Evolutionary conservation across 306 rosid species (phyloP), one percentile per base, ranked within the genome.

Genomic region (Quercus glauca): DNA sequence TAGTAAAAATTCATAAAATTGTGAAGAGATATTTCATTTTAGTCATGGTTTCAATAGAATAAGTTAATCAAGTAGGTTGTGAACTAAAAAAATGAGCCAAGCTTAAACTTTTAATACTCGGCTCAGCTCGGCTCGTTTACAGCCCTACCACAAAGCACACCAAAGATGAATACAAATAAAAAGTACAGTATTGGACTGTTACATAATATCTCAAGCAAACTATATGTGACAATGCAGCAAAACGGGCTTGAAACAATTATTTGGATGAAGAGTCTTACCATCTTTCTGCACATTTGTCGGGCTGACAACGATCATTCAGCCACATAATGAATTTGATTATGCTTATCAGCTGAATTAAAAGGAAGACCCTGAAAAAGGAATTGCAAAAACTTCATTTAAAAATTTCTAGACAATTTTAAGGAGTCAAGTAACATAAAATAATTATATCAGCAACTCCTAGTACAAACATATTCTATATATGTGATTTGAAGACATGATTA

Each of bases 301-400:
- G 81, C 56, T 21, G 81, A 78, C 86, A 91, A 55, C 85, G 78
- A 71, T 93, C 94, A 58, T 93, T 92, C 74, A 93, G 79, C 99
- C 99, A 96, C 15, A 82, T 93, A 71, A 96, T 87, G 88, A 96
- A 96, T 80, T 94, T 90, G 82, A 96, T 90, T 69, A 96, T 82
- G 87, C 99, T 96, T 79, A 93, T 86, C 37, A 96, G 87, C 84
- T 96, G 99, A 86, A 96, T 91, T 67, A 96, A 81, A 76, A 96
- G 99, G 85, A 96, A 96, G 71, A 96, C 97, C 90, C 99, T 96
- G 94, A 87, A 85, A 88, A 58, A 18, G 3, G 29, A 41, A 41
- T 73, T 64, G 67, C 19, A 76, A 41, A 59, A 68, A 76, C 51
- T 11, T 65, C 5, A 49, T 76, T 65, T 71, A 83, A 67, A 45